These are phyloP conservation scores for Pythium apleroticum DNA, from an alignment of 352 stramenopile genomes.

Conservation along the genomic window DNA sequence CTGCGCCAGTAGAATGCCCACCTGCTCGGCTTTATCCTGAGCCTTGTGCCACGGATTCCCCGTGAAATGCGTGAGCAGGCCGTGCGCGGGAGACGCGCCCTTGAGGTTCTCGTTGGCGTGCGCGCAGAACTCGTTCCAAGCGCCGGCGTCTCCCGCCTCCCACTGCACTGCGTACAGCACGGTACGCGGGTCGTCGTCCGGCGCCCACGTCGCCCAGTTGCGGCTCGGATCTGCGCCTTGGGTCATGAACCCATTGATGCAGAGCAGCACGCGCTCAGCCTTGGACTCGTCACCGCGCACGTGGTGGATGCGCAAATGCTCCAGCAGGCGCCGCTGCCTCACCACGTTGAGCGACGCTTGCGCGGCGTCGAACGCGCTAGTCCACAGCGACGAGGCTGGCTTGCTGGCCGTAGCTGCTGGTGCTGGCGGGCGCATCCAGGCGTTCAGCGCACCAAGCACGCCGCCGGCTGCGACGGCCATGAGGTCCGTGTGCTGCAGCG, in stretches of 20 bases:
- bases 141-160: slow-evolving; percentile 69
- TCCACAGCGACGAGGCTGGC: slow-evolving; percentile 48
- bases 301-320: slow-evolving; percentile 65
- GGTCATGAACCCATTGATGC: slow-evolving; percentile 88
- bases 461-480: slow-evolving; percentile 60
- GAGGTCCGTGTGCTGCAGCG: slow-evolving; percentile 54
- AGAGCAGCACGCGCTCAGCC: slow-evolving; percentile 66
- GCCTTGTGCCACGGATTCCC: slow-evolving; percentile 85
- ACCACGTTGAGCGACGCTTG: slow-evolving; percentile 73
- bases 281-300: slow-evolving; percentile 59
- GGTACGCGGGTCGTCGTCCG: slow-evolving; percentile 23
- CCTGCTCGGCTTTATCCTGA: slow-evolving; percentile 76
- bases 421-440: slow-evolving; percentile 47
- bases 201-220: slow-evolving; percentile 66
- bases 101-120: slow-evolving; percentile 66
- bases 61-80: slow-evolving; percentile 71
- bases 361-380: slow-evolving; percentile 69
- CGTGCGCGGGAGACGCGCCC: slow-evolving; percentile 33
- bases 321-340: slow-evolving; percentile 60
- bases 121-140: slow-evolving; percentile 80
- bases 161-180: slow-evolving; percentile 75
- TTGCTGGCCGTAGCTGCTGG: not conserved
- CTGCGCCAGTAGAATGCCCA: slow-evolving; percentile 69
- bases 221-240: slow-evolving; percentile 58
- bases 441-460: slow-evolving; percentile 64